Evolutionary conservation across 192 early-diverging fungal species (phyloP).

Genomic region (Backusella tuberculispora): DNA sequence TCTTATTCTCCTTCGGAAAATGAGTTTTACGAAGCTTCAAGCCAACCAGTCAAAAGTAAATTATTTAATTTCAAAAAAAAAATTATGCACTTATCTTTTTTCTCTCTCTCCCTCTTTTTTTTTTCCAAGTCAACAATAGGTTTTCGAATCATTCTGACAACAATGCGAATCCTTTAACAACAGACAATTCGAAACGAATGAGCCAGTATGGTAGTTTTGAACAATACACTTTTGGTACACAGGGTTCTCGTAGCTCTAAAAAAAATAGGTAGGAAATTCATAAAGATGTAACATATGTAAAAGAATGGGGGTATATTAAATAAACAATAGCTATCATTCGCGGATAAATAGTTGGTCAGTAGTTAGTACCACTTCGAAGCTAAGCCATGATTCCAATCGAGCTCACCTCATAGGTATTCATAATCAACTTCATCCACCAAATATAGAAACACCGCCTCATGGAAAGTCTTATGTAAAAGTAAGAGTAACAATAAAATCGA

Average conservation of each 20-base stretch:
- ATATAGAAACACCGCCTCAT: constrained; percentile 11
- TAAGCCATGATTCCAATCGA: constrained; percentile 9
- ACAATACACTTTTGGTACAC: constrained; percentile 5
- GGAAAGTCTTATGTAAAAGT: constrained; percentile 33
- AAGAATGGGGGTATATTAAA: not conserved
- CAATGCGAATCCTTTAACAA: not conserved
- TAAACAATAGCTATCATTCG: not conserved
- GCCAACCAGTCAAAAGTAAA: not conserved
- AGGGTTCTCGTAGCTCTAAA: not conserved
- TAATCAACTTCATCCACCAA: constrained; percentile 12
- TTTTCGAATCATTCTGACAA: constrained; percentile 4
- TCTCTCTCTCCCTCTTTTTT: not conserved
- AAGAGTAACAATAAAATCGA: not conserved
- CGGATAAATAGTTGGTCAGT: constrained; percentile 17
- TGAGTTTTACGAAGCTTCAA: not conserved
- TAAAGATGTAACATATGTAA: not conserved
- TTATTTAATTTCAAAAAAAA: not conserved
- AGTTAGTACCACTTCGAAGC: not conserved
- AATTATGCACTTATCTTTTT: not conserved
- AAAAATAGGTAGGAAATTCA: not conserved
- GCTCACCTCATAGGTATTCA: constrained; percentile 11
- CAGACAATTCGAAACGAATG: constrained; percentile 1
- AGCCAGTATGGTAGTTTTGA: constrained; percentile 6
- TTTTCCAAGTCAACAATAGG: not conserved
- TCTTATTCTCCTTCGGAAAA: not conserved